phyloP scores from a whole-genome alignment of 441 rosid species.

The Erodium trifolium region DNA sequence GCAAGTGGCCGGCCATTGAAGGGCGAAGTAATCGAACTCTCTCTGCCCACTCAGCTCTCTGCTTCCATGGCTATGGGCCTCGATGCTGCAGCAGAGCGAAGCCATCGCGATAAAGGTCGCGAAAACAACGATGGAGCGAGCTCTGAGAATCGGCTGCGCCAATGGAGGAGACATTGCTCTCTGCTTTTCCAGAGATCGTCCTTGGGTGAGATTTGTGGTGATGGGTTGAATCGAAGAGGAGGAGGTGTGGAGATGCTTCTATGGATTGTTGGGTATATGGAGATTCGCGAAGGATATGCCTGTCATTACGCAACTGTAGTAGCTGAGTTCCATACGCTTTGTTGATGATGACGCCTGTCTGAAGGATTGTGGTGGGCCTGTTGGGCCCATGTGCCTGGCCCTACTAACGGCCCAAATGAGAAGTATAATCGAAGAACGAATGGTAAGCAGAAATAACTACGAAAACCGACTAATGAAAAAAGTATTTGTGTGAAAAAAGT shows the following conservation, averaged over 20 bases:
- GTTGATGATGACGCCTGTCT: constrained; percentile 4
- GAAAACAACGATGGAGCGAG: background rate
- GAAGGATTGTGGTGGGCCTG: background rate
- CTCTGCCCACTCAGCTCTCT: constrained; percentile 29
- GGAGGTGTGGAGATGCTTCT: background rate
- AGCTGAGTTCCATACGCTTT: constrained; percentile 5
- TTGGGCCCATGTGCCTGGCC: background rate
- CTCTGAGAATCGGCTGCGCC: background rate
- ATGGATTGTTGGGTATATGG: constrained; percentile 2
- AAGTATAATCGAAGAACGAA: too few relatives aligned
- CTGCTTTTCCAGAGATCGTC: background rate
- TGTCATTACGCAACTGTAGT: background rate
- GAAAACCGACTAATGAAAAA: too few relatives aligned
- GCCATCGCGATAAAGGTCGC: background rate
- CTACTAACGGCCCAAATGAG: background rate
- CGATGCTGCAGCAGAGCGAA: background rate
- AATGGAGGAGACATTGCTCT: background rate
- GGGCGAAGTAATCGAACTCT: constrained; percentile 85
- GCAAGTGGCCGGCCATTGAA: constrained; percentile 83
- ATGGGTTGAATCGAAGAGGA: background rate
- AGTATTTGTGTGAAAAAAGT: too few relatives aligned
- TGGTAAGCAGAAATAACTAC: too few relatives aligned
- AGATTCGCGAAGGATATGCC: constrained; percentile 1
- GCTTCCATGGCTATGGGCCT: background rate
- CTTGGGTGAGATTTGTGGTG: background rate